phyloP scores from a whole-genome alignment of 2,329 filamentous ascomycete species.

The Orbilia blumenaviensis region DNA sequence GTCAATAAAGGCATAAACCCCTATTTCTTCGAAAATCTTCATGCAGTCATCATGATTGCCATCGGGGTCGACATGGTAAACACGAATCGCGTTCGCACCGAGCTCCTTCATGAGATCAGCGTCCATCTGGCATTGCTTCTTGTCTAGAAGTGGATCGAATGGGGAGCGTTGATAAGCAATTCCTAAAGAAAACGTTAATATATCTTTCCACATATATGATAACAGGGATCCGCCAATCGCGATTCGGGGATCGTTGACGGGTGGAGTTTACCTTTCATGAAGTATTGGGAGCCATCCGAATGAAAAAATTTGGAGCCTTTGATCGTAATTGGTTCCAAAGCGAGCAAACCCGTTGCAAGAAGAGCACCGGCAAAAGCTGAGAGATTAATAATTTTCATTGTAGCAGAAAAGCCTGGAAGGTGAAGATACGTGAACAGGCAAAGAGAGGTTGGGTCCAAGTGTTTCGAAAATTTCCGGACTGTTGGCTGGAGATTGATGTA shows the following conservation, averaged over 20 bases:
- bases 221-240: too few species aligned
- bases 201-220: background rate
- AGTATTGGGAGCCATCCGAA: slow-evolving; percentile 81
- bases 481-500: background rate
- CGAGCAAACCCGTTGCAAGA: slow-evolving; percentile 20
- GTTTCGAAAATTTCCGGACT: too few species aligned
- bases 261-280: slow-evolving; percentile 75
- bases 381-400: slow-evolving; percentile 31
- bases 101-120: slow-evolving; percentile 79
- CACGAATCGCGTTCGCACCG: slow-evolving; percentile 83
- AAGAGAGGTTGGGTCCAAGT: background rate
- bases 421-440: background rate
- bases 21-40: slow-evolving; percentile 78
- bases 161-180: slow-evolving; percentile 74
- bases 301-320: slow-evolving; percentile 77
- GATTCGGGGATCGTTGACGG: too few species aligned
- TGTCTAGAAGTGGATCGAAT: slow-evolving; percentile 79
- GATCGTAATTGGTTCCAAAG: slow-evolving; percentile 47
- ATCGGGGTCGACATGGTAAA: slow-evolving; percentile 82
- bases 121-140: slow-evolving; percentile 79
- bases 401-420: background rate
- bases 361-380: slow-evolving; percentile 6
- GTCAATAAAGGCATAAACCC: slow-evolving; percentile 86
- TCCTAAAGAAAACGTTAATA: slow-evolving; percentile 64
- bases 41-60: slow-evolving; percentile 82